These are phyloP conservation scores for Peronospora belbahrii DNA, from an alignment of 352 stramenopile species.

Conservation along the genomic window DNA sequence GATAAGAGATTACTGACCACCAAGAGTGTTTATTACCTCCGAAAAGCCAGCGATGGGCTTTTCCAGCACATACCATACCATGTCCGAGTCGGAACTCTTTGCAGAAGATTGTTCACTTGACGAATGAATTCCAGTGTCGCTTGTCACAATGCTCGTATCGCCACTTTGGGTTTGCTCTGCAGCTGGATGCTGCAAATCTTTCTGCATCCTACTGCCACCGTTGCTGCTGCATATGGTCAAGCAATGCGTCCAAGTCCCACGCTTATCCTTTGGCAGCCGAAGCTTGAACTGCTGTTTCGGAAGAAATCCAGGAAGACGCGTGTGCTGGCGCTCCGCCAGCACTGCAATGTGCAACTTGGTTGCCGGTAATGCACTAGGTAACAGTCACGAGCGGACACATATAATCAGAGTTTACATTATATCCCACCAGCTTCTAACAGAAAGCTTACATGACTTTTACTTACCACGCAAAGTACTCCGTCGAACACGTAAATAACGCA, in stretches of 20 bases:
- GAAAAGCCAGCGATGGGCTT: slow-evolving; percentile 37
- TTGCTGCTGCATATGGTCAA: slow-evolving; percentile 15
- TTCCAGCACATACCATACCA: slow-evolving; percentile 43
- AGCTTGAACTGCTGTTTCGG: slow-evolving; percentile 58
- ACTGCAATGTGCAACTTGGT: slow-evolving; percentile 53
- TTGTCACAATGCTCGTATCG: background rate
- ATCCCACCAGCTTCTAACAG: background rate
- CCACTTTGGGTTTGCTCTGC: background rate
- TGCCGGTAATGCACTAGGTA: slow-evolving; percentile 29
- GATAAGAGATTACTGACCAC: background rate
- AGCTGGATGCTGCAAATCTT: background rate
- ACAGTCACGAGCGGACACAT: background rate
- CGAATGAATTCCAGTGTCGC: background rate
- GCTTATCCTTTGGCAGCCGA: slow-evolving; percentile 35
- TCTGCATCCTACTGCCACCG: slow-evolving; percentile 1
- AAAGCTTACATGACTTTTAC: background rate
- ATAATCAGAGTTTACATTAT: background rate
- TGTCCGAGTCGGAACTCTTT: slow-evolving; percentile 1
- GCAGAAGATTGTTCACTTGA: background rate
- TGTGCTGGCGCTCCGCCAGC: slow-evolving; percentile 26
- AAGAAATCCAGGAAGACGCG: slow-evolving; percentile 38
- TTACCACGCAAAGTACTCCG: slow-evolving; percentile 35
- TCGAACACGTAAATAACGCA: slow-evolving; percentile 28
- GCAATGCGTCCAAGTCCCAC: slow-evolving; percentile 14
- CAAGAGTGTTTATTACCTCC: slow-evolving; percentile 14